phyloP scores from a whole-genome alignment of 78 protist species.

The Dictyostelium capitatum region DNA sequence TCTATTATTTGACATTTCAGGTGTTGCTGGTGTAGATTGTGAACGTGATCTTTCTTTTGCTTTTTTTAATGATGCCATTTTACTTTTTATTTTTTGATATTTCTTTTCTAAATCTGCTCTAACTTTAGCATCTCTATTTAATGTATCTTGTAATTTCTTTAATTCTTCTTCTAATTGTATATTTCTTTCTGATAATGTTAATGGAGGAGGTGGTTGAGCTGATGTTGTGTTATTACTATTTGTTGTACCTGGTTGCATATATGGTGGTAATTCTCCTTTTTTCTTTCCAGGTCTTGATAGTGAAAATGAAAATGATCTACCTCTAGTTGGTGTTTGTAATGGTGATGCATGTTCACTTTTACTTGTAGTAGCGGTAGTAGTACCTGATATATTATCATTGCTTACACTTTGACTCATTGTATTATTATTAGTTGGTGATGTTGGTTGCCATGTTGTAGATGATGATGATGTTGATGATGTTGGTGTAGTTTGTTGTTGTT shows the following conservation, averaged over 20 bases:
- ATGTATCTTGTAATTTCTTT: background rate
- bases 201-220: background rate
- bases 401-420: background rate
- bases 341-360: background rate
- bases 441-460: background rate
- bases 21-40: constrained; percentile 53
- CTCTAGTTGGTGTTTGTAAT: background rate
- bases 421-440: background rate
- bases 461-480: background rate
- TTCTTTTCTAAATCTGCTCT: constrained; percentile 50
- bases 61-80: constrained; percentile 22
- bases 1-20: background rate
- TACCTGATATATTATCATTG: background rate
- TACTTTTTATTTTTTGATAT: constrained; percentile 36
- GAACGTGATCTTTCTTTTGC: constrained; percentile 36
- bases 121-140: constrained; percentile 20
- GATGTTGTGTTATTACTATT: background rate
- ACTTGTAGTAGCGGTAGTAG: background rate
- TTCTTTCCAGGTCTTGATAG: constrained; percentile 10
- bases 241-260: background rate
- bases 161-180: constrained; percentile 33
- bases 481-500: background rate
- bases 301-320: constrained; percentile 73
- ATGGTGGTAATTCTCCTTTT: constrained; percentile 32
- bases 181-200: background rate